Evolutionary conservation across 805 yeast genomes (phyloP), one percentile per base, ranked within the genome.

Genomic region (Saturnispora halmiae): DNA sequence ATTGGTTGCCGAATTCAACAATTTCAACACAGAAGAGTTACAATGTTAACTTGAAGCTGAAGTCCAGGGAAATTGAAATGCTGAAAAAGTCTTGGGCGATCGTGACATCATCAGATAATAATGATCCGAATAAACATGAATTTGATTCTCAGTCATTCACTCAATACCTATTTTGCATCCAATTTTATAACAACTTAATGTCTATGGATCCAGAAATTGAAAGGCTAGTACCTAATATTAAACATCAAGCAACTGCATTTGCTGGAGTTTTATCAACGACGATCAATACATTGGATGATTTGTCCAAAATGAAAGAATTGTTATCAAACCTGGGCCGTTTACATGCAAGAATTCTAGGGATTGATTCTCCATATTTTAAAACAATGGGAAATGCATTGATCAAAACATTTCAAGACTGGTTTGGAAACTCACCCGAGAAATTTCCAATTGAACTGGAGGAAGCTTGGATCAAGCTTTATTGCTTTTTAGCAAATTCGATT

Each of bases 201-300:
- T 58, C 73, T 0, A 72, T 75, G 71, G 75, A 72, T 48, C 77
- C 84, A 0, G 63, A 63, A 11, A 64, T 85, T 46, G 85, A 79
- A 49, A 67, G 64, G 30, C 55, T 77, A 53, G 82, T 81, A 56
- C 94, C 94, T 0, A 75, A 83, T 5, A 75, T 83, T 47, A 72
- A 72, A 46, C 87, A 82, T 54, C 94, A 85, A 60, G 86, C 92
- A 1, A 73, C 76, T 13, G 73, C 88, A 6, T 79, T 84, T 64
- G 86, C 90, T 0, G 87, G 88, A 4, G 84, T 84, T 15, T 58
- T 85, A 50, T 72, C 82, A 22, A 68, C 76, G 32, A 82, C 88
- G 2, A 74, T 84, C 44, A 60, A 70, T 22, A 76, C 75, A 48
- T 63, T 84, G 39, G 87, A 81, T 40, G 69, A 77, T 47, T 63